phyloP scores from a whole-genome alignment of 2,329 filamentous ascomycete species.

The Colletotrichum graminicola region DNA sequence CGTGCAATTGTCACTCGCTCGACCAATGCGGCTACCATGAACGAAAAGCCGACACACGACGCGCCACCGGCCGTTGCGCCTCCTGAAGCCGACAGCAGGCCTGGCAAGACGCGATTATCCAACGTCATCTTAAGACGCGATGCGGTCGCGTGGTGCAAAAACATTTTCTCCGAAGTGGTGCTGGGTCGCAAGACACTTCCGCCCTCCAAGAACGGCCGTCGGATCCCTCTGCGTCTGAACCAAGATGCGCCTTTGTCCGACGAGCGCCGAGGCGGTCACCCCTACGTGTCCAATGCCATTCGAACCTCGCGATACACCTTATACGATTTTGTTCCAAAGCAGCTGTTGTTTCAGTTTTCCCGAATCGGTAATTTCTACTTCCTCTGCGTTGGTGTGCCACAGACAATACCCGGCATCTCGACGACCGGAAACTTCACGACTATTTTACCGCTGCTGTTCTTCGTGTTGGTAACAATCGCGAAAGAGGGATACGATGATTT shows the following conservation, averaged over 20 bases:
- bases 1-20: conserved; percentile 26
- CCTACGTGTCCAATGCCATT: conserved; percentile 73
- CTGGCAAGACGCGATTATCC: background rate
- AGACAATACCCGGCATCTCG: conserved; percentile 81
- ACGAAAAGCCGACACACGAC: conserved; percentile 4
- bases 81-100: background rate
- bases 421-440: conserved; percentile 83
- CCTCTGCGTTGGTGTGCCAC: conserved; percentile 83
- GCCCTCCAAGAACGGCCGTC: conserved; percentile 77
- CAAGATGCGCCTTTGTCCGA: conserved; percentile 59
- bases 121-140: conserved; percentile 4
- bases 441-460: conserved; percentile 79
- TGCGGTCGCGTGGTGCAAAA: conserved; percentile 45
- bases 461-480: conserved; percentile 82
- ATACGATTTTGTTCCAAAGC: conserved; percentile 87
- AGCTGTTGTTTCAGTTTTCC: conserved; percentile 87
- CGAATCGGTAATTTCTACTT: conserved; percentile 92
- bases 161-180: conserved; percentile 61
- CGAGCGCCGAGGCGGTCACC: conserved; percentile 59
- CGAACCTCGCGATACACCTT: conserved; percentile 86
- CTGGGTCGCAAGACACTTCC: conserved; percentile 76
- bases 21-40: conserved; percentile 19
- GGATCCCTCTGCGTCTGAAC: conserved; percentile 58
- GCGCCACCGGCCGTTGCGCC: conserved; percentile 9
- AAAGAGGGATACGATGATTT: conserved; percentile 93